Base-by-base conservation (phyloP, 306 rosid genomes). In the Clitoria ternatea region DNA sequence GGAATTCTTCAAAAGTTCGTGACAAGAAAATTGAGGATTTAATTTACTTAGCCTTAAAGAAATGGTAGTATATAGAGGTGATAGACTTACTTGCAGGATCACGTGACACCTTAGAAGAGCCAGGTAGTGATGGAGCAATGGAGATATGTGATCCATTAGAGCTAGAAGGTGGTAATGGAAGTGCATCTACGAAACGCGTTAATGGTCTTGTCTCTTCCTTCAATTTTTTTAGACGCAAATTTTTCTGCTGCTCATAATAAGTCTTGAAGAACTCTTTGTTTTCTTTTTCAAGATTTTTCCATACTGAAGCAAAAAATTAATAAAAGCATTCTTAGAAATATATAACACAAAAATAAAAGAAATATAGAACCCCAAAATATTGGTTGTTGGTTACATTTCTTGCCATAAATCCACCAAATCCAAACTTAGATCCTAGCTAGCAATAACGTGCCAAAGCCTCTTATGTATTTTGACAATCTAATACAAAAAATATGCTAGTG, bases 281-380 rank as follows among this genome's bases (percentile, higher is more conserved):
- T 74, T 88, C 94, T 72, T 90, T 87, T 82, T 90, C 91, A 5
- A 90, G 96, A 81, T 87, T 85, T 84, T 87, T 88, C 93, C 93
- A 90, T 70, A 90, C 96, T 90, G 89, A 43, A 67, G 77, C 60
- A 9, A 9, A 22, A 30, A 33, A 9, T 53, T 69, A 57, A 20
- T 62, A 47, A 48, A 4, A 32, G 23, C 39, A 15, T 3, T n/a
- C 50, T n/a, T 44, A 1, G 17, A 72, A 17, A 23, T 29, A 19
- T n/a, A 56, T 12, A 53, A 53, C 44, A 33, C 39, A n/a, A n/a
- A n/a, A n/a, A n/a, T n/a, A n/a, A n/a, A n/a, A n/a, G n/a, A n/a
- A n/a, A n/a, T n/a, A n/a, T n/a, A n/a, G n/a, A n/a, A n/a, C n/a
- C n/a, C n/a, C n/a, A n/a, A n/a, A n/a, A 54, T 55, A n/a, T 55